Conservation (phyloP, 192 early-diverging fungal species). For the Funneliformis mosseae region DNA sequence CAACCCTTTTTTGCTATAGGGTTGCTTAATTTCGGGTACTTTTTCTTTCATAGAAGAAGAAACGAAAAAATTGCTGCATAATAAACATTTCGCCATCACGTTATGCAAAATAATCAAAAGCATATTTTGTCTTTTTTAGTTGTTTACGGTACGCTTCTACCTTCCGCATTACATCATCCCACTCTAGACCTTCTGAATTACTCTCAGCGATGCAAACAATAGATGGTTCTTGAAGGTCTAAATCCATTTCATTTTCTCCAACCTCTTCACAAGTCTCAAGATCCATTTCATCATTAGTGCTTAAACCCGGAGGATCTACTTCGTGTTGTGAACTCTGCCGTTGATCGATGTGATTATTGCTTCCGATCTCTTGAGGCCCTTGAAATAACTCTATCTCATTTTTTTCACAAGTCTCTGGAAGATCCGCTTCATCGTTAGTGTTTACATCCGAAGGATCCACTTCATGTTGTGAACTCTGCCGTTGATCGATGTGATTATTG, state of each 20-base stretch:
- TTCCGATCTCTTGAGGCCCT: constrained; percentile 19
- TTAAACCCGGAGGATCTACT: not conserved
- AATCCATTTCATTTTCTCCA: constrained; percentile 4
- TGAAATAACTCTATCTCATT: no score
- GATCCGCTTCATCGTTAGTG: constrained; percentile 20
- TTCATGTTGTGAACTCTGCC: constrained; percentile 24
- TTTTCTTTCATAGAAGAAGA: no score
- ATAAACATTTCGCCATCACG: no score
- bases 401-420: constrained; percentile 23
- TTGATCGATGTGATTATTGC: constrained; percentile 11
- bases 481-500: constrained; percentile 12
- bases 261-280: constrained; percentile 24
- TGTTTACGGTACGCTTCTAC: constrained; percentile 18
- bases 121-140: not conserved
- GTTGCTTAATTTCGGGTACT: no score
- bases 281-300: constrained; percentile 13
- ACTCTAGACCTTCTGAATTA: constrained; percentile 27
- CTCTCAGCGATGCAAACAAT: constrained; percentile 7
- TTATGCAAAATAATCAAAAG: no score
- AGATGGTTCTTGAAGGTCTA: constrained; percentile 23
- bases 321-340: constrained; percentile 25
- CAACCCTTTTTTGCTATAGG: no score
- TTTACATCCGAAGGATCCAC: not conserved
- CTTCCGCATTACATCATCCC: constrained; percentile 13
- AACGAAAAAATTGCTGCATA: no score